These are phyloP conservation scores for Perkinsus olseni DNA, from an alignment of 169 alveolate species.

Conservation along the genomic window DNA sequence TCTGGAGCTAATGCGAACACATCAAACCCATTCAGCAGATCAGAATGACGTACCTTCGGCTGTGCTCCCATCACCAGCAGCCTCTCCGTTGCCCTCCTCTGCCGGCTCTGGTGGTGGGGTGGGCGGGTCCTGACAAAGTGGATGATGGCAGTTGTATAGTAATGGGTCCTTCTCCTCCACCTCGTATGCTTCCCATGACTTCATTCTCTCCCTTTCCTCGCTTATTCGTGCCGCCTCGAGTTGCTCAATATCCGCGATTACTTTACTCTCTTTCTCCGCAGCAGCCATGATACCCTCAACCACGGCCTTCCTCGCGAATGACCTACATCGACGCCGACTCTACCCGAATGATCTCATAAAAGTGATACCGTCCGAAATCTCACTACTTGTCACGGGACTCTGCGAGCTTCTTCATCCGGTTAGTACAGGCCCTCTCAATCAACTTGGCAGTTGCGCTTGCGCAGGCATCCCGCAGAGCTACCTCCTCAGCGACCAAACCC, in stretches of 20 bases:
- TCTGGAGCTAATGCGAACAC: too few relatives aligned
- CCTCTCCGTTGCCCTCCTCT: neutral
- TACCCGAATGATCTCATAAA: neutral
- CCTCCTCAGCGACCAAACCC: neutral
- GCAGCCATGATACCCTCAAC: neutral
- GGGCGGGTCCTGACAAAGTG: neutral
- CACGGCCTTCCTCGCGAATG: neutral
- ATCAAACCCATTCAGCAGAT: neutral
- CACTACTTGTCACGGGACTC: neutral
- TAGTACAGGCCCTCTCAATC: neutral
- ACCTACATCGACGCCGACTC: neutral
- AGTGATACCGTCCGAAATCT: neutral
- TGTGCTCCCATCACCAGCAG: neutral
- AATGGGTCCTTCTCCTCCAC: neutral
- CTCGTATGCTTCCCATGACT: neutral
- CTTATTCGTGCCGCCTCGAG: neutral
- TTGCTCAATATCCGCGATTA: neutral
- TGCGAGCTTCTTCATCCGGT: neutral
- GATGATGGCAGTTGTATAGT: neutral
- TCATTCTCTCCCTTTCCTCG: neutral
- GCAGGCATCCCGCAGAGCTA: neutral
- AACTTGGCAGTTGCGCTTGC: neutral
- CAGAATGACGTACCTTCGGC: neutral
- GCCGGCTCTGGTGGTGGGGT: neutral
- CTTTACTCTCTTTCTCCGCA: neutral